These are phyloP conservation scores for Neopestalotiopsis sp. DNA, from an alignment of 2,329 filamentous ascomycete species.

Conservation along the genomic window DNA sequence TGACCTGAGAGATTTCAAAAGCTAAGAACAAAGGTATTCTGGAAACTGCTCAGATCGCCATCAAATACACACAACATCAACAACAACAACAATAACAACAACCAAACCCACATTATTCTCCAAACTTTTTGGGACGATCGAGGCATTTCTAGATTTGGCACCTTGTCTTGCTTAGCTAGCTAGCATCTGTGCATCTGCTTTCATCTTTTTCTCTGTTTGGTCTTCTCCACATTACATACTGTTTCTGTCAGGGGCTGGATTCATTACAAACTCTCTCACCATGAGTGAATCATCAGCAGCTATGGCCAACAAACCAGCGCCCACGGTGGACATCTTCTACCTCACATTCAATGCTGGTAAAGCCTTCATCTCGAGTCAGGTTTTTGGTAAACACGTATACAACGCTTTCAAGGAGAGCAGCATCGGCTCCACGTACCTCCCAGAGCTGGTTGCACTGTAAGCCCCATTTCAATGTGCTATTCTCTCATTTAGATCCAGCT, in stretches of 20 bases:
- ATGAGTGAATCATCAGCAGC: conserved; percentile 22
- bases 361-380: conserved; percentile 67
- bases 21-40: background rate
- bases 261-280: conserved; percentile 19
- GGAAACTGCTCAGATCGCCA: background rate
- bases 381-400: conserved; percentile 75
- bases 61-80: background rate
- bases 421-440: conserved; percentile 42
- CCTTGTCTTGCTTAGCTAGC: background rate
- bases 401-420: conserved; percentile 55
- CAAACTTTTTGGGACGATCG: background rate
- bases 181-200: background rate
- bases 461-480: conserved; percentile 30
- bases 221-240: background rate
- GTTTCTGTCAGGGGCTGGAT: background rate
- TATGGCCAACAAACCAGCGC: conserved; percentile 42
- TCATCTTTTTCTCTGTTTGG: background rate
- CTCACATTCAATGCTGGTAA: conserved; percentile 91
- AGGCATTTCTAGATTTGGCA: background rate
- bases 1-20: background rate
- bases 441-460: conserved; percentile 63
- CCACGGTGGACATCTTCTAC: conserved; percentile 72
- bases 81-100: background rate
- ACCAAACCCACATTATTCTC: background rate
- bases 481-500: conserved; percentile 15